Evolutionary conservation across 2,329 filamentous ascomycete genomes (phyloP).

Genomic region (Aspergillus tanneri): DNA sequence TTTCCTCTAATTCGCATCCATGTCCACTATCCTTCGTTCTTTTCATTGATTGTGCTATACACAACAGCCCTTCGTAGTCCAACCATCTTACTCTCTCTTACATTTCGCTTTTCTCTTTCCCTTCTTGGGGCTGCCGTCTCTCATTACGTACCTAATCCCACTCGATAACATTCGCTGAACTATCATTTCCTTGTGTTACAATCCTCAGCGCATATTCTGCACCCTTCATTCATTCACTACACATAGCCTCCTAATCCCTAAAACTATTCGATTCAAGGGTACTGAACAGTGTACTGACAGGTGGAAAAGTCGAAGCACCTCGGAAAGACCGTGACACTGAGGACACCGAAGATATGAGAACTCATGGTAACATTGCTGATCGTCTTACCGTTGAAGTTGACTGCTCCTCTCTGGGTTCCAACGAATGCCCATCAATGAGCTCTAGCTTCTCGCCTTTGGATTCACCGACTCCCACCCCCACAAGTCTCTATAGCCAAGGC

Average conservation of each 20-base stretch:
- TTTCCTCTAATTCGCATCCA: constrained; percentile 15
- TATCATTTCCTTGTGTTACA: constrained; percentile 11
- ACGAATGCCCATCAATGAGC: constrained; percentile 42
- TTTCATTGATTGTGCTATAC: constrained; percentile 14
- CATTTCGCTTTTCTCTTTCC: not conserved
- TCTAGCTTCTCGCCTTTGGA: constrained; percentile 43
- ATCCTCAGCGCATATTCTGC: constrained; percentile 4
- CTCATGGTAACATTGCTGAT: constrained; percentile 39
- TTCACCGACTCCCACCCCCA: constrained; percentile 41
- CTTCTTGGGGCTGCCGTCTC: not conserved
- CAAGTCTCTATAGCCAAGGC: constrained; percentile 40
- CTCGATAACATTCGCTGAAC: constrained; percentile 11
- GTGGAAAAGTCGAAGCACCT: constrained; percentile 28
- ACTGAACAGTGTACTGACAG: constrained; percentile 29
- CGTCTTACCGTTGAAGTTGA: constrained; percentile 41
- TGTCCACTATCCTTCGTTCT: constrained; percentile 24
- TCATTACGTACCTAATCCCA: not conserved
- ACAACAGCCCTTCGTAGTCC: constrained; percentile 14
- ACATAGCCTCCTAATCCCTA: not conserved
- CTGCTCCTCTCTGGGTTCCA: constrained; percentile 39
- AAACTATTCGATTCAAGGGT: constrained; percentile 2
- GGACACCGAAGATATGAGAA: constrained; percentile 39
- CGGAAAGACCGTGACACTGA: constrained; percentile 29
- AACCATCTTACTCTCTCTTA: constrained; percentile 12
- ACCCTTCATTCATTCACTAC: not conserved